Evolutionary conservation across 2,329 filamentous ascomycete genomes (phyloP), one percentile per base, ranked within the genome.

Genomic region (Drechslerella coelobrocha): DNA sequence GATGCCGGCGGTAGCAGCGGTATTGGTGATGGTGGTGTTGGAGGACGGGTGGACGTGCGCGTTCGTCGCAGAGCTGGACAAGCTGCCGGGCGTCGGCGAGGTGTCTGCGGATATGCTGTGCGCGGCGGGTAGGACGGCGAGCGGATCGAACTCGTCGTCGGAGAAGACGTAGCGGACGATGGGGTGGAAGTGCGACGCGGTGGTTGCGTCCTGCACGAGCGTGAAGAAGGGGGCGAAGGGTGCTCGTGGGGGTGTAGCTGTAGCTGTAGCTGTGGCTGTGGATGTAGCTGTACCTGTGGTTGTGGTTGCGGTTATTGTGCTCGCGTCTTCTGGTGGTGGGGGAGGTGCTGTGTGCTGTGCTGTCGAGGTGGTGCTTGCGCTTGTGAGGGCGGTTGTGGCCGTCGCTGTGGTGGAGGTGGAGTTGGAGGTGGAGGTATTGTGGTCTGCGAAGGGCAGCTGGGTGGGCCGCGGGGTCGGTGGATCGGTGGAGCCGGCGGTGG

Each of bases 81-180:
- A 47, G 31, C 52, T 57, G 45, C 51, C 56, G 17, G 37, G 55
- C 27, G 63, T 47, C n/a, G 59, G 60, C 9, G 55, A 43, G n/a
- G n/a, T n/a, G n/a, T n/a, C n/a, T n/a, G n/a, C n/a, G n/a, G n/a
- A n/a, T n/a, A n/a, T n/a, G n/a, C 19, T n/a, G 23, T 51, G 48
- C 7, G 50, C 51, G 1, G 43, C 57, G 54, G 68, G 31, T 43
- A 47, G 56, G 34, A 72, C 65, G 34, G 73, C 65, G 21, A 75
- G 62, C 48, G 76, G 74, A 56, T 77, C 76, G 63, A 76, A 72
- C 77, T 97, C 92, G 79, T 97, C 94, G 79, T 97, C 92, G 75
- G 86, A 86, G 81, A 99, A 97, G 76, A 97, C 85, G 81, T 97
- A 97, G 80, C 93, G 91, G 1, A 96, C 87, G 57, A 86, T 87